Evolutionary conservation across 1,139 yeast genomes (phyloP).

Genomic region (Yamadazyma siamensis): DNA sequence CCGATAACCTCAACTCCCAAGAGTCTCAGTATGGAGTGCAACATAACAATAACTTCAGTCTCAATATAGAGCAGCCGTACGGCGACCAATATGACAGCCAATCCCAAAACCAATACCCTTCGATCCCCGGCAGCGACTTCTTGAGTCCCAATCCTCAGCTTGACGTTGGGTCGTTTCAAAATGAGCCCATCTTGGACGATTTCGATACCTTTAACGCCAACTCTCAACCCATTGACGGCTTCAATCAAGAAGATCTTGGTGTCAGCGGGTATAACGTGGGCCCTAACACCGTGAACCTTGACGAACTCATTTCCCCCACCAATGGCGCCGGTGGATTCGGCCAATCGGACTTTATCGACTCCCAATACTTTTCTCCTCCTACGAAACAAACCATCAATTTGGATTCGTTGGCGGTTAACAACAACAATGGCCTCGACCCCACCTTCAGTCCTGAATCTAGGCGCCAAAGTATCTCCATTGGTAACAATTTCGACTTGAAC

Average conservation of each 20-base stretch:
- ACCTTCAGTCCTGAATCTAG: conserved; percentile 33
- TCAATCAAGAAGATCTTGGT: conserved; percentile 10
- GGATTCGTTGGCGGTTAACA: conserved; percentile 4
- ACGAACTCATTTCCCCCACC: conserved; percentile 36
- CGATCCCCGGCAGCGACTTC: conserved; percentile 14
- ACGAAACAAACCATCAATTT: conserved; percentile 15
- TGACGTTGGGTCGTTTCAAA: conserved; percentile 16
- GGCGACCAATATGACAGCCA: conserved; percentile 10
- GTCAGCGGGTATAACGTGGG: no score
- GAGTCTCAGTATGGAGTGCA: no score
- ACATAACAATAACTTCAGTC: conserved; percentile 8
- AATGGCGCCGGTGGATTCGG: conserved; percentile 12
- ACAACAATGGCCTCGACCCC: conserved; percentile 13
- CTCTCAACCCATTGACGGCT: conserved; percentile 10
- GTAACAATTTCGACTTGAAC: conserved; percentile 16
- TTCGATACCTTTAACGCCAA: conserved; percentile 19
- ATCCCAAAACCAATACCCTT: conserved; percentile 10
- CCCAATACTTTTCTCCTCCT: conserved; percentile 45
- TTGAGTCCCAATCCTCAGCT: conserved; percentile 12
- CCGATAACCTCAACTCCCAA: neutral
- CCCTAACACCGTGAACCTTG: conserved; percentile 26
- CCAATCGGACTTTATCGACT: conserved; percentile 30
- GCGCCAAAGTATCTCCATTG: conserved; percentile 28
- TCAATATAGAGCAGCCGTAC: conserved; percentile 15
- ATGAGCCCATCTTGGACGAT: conserved; percentile 37